Evolutionary conservation across 108 stramenopile species (phyloP), one percentile per base, ranked within the genome.

Genomic region (Cyclotella kingstonii): DNA sequence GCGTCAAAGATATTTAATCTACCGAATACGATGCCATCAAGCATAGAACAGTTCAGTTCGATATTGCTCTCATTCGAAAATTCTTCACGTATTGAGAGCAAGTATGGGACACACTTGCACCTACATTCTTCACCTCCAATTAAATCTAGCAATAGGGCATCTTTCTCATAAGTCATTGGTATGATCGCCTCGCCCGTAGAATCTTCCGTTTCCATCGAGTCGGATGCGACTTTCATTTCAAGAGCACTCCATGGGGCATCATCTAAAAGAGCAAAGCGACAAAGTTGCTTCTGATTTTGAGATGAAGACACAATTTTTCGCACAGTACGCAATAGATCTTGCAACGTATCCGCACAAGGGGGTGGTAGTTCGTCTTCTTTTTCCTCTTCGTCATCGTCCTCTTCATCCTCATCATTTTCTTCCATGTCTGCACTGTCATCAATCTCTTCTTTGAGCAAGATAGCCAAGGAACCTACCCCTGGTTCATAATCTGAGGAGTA

Each of bases 1-100:
- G 81, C 75, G 25, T 86, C 91, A 68, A 93, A 93, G 60, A 93
- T 87, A 6, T 87, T 84, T 34, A 93, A 80, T n/a, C 91, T 75
- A 18, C 91, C 91, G 67, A 86, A 87, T 12, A 93, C 62, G 19
- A 86, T 68, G 4, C 86, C 89, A 21, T 81, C 50, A 27, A 68
- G 22, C 9, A 66, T 26, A 10, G 50, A 38, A 23, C 66, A 73
- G n/a, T 45, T 60, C 49, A 73, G 17, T 28, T 75, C 66, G 4
- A 44, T 43, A 40, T 21, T 36, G 18, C 68, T 52, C 6, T 76
- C 62, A 7, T 35, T 42, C 19, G 44, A 10, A 22, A 33, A 29
- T 28, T 63, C 68, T 2, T 58, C 68, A 10, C 50, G 74, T 8
- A 80, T 68, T 29, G 58, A 58, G n/a, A 82, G 47, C 18, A 85